phyloP scores from a whole-genome alignment of 2,329 filamentous ascomycete genomes.

The Colletotrichum australisinense region DNA sequence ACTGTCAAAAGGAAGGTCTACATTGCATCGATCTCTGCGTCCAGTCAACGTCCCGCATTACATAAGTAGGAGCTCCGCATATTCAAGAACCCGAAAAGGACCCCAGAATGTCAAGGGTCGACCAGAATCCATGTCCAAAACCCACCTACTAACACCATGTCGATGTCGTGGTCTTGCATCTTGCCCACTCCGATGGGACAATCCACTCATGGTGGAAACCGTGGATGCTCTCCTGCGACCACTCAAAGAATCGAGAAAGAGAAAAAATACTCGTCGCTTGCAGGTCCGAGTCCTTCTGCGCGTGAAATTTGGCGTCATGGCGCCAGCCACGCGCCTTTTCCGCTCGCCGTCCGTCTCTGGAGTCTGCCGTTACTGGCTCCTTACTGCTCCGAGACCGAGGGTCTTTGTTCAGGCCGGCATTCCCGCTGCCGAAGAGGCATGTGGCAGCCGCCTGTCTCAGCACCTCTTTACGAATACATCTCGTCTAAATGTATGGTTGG shows the following conservation, averaged over 20 bases:
- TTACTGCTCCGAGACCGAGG: conserved; percentile 2
- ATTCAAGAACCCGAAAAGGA: conserved; percentile 5
- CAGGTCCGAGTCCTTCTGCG: not conserved
- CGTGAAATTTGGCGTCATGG: conserved; percentile 15
- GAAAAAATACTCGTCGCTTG: not conserved
- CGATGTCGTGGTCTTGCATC: conserved; percentile 26
- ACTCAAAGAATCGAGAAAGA: not conserved
- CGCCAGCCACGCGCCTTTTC: conserved; percentile 31
- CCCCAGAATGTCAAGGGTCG: conserved; percentile 15
- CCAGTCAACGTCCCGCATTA: conserved; percentile 24
- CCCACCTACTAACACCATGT: conserved; percentile 13
- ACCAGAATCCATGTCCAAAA: conserved; percentile 21
- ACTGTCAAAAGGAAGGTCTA: not conserved
- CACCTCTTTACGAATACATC: not conserved
- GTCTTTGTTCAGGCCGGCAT: not conserved
- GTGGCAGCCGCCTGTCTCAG: not conserved
- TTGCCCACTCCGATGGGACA: conserved; percentile 29
- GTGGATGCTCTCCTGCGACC: conserved; percentile 10
- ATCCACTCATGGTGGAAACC: conserved; percentile 23
- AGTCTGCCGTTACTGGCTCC: not conserved
- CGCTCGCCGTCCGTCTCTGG: conserved; percentile 10
- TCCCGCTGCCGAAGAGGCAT: conserved; percentile 7
- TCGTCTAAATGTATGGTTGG: not conserved
- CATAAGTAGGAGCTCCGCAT: conserved; percentile 23
- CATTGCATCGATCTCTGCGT: not conserved